A percentile compares a stretch with the other conserved stretches of the same genome.
These are phyloP conservation scores for Phytophthora uliginosa DNA, from an alignment of 352 stramenopile genomes.

Conservation along the genomic window DNA sequence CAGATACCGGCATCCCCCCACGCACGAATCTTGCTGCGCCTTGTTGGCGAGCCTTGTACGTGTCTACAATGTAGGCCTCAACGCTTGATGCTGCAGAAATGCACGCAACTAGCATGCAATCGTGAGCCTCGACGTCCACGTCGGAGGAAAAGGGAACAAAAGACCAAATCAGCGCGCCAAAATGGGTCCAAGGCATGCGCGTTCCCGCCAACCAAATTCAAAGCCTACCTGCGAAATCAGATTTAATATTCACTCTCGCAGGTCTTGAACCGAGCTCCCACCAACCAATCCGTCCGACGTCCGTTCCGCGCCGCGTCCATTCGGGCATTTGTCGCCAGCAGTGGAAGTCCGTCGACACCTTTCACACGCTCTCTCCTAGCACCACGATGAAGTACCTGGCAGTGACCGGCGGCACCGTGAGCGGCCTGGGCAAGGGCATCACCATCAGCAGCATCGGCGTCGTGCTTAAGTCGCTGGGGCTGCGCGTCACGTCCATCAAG, in stretches of 20 bases:
- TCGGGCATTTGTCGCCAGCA: slow-evolving; percentile 33
- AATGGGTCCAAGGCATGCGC: not conserved
- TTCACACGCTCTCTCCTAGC: not conserved
- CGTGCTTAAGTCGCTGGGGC: slow-evolving; percentile 96
- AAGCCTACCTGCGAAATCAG: not conserved
- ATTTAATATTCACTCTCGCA: not conserved
- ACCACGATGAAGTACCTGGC: slow-evolving; percentile 97
- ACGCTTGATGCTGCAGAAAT: too few species aligned
- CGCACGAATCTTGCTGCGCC: too few species aligned
- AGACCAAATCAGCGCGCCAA: slow-evolving; percentile 1
- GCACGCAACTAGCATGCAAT: too few species aligned
- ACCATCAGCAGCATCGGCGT: slow-evolving; percentile 99
- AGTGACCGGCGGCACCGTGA: slow-evolving; percentile 98
- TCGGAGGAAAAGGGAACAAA: not conserved
- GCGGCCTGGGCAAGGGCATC: slow-evolving; percentile 99
- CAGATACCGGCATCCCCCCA: too few species aligned
- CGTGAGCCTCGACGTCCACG: too few species aligned
- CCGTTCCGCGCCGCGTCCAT: slow-evolving; percentile 10
- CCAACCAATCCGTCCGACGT: not conserved
- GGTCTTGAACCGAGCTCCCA: not conserved
- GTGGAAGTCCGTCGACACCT: slow-evolving; percentile 18
- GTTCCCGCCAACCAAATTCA: slow-evolving; percentile 6
- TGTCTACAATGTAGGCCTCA: too few species aligned
- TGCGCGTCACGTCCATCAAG: slow-evolving; percentile 98
- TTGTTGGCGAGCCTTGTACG: too few species aligned